Percentiles rank a stretch among this genome's conserved stretches.
Conservation (phyloP, 805 yeast species). For the Yamadazyma paraphyllophila region DNA sequence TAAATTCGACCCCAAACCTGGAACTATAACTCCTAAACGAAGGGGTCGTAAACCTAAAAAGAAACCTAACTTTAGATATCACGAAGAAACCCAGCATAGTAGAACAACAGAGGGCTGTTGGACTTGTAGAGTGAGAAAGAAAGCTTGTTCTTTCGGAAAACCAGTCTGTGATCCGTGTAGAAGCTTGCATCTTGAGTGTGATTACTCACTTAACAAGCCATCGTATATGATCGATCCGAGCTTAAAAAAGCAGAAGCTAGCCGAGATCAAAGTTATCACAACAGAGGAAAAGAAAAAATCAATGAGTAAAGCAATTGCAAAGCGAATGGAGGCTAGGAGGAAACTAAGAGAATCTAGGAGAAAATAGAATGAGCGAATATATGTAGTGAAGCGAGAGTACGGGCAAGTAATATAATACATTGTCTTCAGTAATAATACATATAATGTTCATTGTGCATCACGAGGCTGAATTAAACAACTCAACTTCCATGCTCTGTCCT, state of each 20-base stretch:
- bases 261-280: slow-evolving; percentile 10
- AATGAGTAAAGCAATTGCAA: neutral
- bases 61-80: neutral
- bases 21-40: neutral
- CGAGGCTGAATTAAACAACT: slow-evolving; percentile 62
- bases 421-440: slow-evolving; percentile 1
- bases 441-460: slow-evolving; percentile 21
- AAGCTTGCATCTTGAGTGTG: slow-evolving; percentile 56
- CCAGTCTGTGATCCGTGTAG: slow-evolving; percentile 61
- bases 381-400: neutral
- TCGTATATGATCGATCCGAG: slow-evolving; percentile 35
- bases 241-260: slow-evolving; percentile 31
- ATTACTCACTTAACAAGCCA: slow-evolving; percentile 27
- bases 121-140: slow-evolving; percentile 74
- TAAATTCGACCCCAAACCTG: too few relatives aligned
- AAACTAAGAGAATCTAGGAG: too few relatives aligned
- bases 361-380: too few relatives aligned
- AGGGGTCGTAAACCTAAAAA: neutral
- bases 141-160: slow-evolving; percentile 65
- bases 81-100: neutral
- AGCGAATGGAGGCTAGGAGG: neutral
- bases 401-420: neutral
- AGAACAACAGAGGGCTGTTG: slow-evolving; percentile 53
- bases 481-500: slow-evolving; percentile 70
- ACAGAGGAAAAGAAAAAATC: neutral